phyloP scores from a whole-genome alignment of 306 rosid genomes.

The Senna tora region DNA sequence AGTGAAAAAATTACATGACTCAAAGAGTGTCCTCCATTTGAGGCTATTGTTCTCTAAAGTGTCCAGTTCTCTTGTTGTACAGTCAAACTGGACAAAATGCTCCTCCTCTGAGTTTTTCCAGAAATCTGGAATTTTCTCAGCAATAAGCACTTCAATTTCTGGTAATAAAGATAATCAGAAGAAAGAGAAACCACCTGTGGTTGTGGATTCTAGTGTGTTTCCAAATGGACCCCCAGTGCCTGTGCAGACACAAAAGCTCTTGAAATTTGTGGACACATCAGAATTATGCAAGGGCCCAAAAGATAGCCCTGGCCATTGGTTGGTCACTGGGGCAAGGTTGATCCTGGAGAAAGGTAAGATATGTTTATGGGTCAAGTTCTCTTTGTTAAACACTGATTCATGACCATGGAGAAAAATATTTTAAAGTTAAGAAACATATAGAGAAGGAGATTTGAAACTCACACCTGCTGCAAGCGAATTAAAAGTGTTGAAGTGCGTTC shows the following conservation, averaged over 20 bases:
- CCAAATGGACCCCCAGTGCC: conserved; percentile 86
- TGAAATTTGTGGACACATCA: conserved; percentile 72
- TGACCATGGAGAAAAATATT: conserved; percentile 11
- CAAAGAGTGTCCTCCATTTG: conserved; percentile 72
- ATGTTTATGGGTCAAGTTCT: conserved; percentile 72
- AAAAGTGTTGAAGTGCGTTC: too few relatives aligned
- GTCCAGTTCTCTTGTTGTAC: conserved; percentile 47
- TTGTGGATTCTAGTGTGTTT: conserved; percentile 79
- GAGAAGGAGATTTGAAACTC: background rate
- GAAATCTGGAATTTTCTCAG: conserved; percentile 63
- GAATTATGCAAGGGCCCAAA: conserved; percentile 72
- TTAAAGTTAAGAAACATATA: background rate
- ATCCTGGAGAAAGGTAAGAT: conserved; percentile 78
- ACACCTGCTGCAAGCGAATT: background rate
- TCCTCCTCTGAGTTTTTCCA: conserved; percentile 59
- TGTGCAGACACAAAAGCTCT: conserved; percentile 57
- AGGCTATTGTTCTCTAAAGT: conserved; percentile 71
- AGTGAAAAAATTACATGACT: conserved; percentile 59
- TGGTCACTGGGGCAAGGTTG: conserved; percentile 81
- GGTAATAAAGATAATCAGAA: conserved; percentile 51
- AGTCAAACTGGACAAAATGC: conserved; percentile 62
- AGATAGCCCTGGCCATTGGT: conserved; percentile 92
- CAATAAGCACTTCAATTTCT: conserved; percentile 67
- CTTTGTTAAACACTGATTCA: conserved; percentile 57
- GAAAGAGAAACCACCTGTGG: conserved; percentile 47